phyloP scores from a whole-genome alignment of 306 rosid species.

The Comarum palustre region DNA sequence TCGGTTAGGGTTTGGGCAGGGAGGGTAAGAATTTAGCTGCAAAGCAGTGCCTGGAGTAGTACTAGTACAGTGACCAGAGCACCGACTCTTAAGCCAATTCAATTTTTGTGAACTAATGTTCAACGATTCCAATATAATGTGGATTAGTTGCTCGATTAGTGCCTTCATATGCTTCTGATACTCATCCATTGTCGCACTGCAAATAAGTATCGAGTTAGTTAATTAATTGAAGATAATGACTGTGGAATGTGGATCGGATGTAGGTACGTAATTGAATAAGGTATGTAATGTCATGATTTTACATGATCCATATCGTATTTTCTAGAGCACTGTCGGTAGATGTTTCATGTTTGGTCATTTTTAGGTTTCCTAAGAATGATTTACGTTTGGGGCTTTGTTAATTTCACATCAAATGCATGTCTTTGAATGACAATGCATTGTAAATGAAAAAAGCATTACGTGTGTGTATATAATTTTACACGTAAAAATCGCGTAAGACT shows the following conservation, averaged over 20 bases:
- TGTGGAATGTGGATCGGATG: neutral
- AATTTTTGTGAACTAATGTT: neutral
- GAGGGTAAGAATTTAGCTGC: slow-evolving; percentile 1
- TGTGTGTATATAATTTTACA: neutral
- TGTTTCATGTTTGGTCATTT: neutral
- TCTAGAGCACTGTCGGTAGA: neutral
- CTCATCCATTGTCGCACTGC: neutral
- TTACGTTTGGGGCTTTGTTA: neutral
- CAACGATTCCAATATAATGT: neutral
- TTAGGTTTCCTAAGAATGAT: neutral
- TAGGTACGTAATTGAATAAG: neutral
- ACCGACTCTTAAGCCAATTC: no score
- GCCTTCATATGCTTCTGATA: neutral
- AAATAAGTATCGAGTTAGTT: no score
- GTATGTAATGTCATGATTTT: neutral
- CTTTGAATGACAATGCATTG: neutral
- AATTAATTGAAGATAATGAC: neutral
- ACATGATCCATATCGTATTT: neutral
- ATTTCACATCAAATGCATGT: neutral
- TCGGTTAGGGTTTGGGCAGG: neutral
- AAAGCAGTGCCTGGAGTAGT: no score
- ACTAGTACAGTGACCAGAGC: no score
- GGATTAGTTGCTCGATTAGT: neutral
- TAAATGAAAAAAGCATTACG: neutral
- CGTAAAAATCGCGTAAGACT: no score